phyloP scores from a whole-genome alignment of 805 yeast species.

The Suhomyces sp. region DNA sequence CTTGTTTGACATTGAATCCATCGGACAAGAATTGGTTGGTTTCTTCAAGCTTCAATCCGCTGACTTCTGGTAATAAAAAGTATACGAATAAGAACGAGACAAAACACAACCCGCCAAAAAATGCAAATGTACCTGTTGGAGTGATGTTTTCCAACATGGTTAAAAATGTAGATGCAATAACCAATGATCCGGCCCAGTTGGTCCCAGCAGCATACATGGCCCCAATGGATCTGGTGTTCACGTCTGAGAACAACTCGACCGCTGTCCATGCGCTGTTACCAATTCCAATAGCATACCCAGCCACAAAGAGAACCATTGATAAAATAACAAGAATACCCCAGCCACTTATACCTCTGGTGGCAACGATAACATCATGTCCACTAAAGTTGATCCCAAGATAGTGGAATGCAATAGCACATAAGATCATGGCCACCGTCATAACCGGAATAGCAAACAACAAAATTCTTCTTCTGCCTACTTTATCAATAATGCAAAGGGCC shows the following conservation, averaged over 20 bases:
- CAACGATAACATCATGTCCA: conserved; percentile 32
- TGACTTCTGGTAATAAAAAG: conserved; percentile 89
- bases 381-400: conserved; percentile 65
- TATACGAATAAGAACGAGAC: conserved; percentile 70
- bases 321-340: conserved; percentile 90
- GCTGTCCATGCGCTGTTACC: conserved; percentile 99
- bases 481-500: conserved; percentile 85
- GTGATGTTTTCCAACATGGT: conserved; percentile 93
- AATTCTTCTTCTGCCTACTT: conserved; percentile 83
- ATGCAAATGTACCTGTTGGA: conserved; percentile 90
- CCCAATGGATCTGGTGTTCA: conserved; percentile 85
- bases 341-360: conserved; percentile 53
- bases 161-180: conserved; percentile 86
- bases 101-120: conserved; percentile 80
- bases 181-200: conserved; percentile 93
- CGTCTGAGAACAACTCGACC: conserved; percentile 89
- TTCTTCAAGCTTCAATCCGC: conserved; percentile 88
- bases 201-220: conserved; percentile 87
- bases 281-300: conserved; percentile 88
- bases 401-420: conserved; percentile 92
- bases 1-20: conserved; percentile 77
- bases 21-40: conserved; percentile 75
- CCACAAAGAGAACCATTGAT: conserved; percentile 83
- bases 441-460: conserved; percentile 79
- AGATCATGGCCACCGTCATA: conserved; percentile 70